These are phyloP conservation scores for Abortiporus biennis DNA, from an alignment of 1,284 basidiomycete genomes.

Conservation along the genomic window DNA sequence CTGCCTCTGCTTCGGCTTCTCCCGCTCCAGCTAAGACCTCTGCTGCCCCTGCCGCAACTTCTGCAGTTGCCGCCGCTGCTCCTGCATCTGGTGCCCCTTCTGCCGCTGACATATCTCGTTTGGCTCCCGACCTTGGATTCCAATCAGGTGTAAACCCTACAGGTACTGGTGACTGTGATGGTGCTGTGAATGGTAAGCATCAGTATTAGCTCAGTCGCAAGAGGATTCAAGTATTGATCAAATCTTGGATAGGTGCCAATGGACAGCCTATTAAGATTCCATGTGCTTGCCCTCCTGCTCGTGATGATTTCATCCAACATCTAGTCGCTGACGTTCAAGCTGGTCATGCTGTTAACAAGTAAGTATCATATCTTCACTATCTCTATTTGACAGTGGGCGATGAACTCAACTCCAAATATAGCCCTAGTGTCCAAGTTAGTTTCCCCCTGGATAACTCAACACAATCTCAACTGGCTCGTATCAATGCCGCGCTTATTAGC, in stretches of 20 bases:
- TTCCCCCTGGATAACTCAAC: conserved; percentile 31
- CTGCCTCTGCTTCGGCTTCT: conserved; percentile 11
- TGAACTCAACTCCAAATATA: background rate
- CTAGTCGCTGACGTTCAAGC: conserved; percentile 26
- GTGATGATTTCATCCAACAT: conserved; percentile 23
- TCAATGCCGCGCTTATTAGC: conserved; percentile 28
- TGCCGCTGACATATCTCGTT: conserved; percentile 14
- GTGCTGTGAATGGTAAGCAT: conserved; percentile 16
- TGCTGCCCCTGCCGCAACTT: conserved; percentile 8
- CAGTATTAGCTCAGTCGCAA: conserved; percentile 4
- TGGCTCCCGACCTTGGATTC: conserved; percentile 21
- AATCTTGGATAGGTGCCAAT: conserved; percentile 10
- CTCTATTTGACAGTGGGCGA: background rate
- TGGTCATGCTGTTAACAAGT: conserved; percentile 32
- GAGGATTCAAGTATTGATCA: conserved; percentile 15
- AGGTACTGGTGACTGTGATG: conserved; percentile 28
- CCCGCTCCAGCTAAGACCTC: conserved; percentile 9
- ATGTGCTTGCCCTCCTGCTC: conserved; percentile 32
- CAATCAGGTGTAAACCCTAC: conserved; percentile 20
- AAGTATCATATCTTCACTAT: background rate
- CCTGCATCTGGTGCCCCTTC: conserved; percentile 6
- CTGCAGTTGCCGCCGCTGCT: conserved; percentile 6
- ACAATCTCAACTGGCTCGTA: conserved; percentile 26
- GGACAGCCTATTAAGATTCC: conserved; percentile 32
- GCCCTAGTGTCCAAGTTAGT: conserved; percentile 24